Conservation (phyloP, 2,329 filamentous ascomycete species). For the Calonectria crousiana region DNA sequence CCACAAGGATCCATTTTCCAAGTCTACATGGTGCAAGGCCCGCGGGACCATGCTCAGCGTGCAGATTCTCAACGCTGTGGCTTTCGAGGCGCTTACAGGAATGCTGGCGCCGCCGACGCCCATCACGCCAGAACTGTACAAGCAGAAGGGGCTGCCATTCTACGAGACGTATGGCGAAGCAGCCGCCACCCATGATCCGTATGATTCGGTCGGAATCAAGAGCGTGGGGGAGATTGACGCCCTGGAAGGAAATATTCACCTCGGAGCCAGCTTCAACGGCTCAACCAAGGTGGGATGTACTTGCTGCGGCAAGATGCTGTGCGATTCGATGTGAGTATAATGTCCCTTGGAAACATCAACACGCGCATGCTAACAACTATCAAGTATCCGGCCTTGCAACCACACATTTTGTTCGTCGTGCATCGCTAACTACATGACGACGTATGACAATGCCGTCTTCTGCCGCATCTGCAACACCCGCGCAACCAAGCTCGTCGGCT, state of each 20-base stretch:
- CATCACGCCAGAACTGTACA: conserved; percentile 18
- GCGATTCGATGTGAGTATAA: conserved; percentile 23
- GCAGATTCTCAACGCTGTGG: conserved; percentile 24
- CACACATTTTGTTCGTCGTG: conserved; percentile 20
- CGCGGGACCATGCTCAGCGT: conserved; percentile 17
- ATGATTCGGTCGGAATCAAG: neutral
- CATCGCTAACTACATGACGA: conserved; percentile 21
- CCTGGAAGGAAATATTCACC: neutral
- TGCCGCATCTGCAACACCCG: conserved; percentile 19
- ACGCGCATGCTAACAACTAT: neutral
- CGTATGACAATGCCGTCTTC: neutral
- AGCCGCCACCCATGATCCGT: neutral
- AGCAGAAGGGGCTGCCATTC: conserved; percentile 16
- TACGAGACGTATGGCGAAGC: conserved; percentile 17
- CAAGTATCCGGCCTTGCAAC: conserved; percentile 23
- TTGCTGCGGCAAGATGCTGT: conserved; percentile 13
- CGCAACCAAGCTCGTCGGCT: conserved; percentile 16
- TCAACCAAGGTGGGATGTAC: conserved; percentile 18
- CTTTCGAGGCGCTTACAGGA: conserved; percentile 19
- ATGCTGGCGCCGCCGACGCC: conserved; percentile 23
- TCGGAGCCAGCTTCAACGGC: neutral
- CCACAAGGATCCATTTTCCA: conserved; percentile 4
- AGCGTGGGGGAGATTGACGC: conserved; percentile 20
- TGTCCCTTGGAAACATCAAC: no score
- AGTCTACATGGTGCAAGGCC: neutral